Evolutionary conservation across 2,329 filamentous ascomycete genomes (phyloP).

Genomic region (Tolypocladium endophyticum): DNA sequence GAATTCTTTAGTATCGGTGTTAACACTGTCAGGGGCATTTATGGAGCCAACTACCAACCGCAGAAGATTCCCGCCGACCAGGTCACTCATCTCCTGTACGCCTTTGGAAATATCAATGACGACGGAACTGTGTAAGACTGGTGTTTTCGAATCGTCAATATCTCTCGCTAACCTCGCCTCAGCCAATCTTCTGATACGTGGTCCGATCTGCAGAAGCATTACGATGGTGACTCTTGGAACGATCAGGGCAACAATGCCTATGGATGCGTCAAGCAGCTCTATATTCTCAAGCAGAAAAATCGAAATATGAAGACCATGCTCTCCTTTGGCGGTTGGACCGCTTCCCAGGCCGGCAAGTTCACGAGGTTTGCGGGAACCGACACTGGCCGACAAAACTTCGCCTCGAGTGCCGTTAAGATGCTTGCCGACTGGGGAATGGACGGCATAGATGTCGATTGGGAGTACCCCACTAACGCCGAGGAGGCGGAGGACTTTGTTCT

Average conservation of each 20-base stretch:
- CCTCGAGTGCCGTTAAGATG: constrained; percentile 54
- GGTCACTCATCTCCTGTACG: constrained; percentile 64
- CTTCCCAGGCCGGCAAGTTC: constrained; percentile 53
- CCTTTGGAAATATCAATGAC: constrained; percentile 34
- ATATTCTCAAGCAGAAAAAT: constrained; percentile 63
- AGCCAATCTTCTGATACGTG: constrained; percentile 18
- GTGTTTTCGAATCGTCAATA: too few relatives aligned
- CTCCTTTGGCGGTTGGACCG: constrained; percentile 74
- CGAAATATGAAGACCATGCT: constrained; percentile 70
- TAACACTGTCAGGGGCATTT: constrained; percentile 45
- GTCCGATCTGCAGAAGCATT: constrained; percentile 56
- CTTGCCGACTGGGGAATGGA: constrained; percentile 57
- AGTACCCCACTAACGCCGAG: constrained; percentile 31
- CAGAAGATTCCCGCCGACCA: constrained; percentile 56
- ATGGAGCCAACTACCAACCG: constrained; percentile 62
- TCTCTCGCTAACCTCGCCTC: background rate
- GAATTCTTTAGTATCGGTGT: background rate
- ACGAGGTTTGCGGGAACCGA: constrained; percentile 50
- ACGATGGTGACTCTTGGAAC: constrained; percentile 50
- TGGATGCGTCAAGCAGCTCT: constrained; percentile 69
- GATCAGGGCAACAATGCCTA: constrained; percentile 56
- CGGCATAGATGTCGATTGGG: constrained; percentile 48
- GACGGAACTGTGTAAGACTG: constrained; percentile 35
- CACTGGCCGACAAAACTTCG: constrained; percentile 54
- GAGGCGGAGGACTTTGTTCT: constrained; percentile 31